A percentile compares a stretch with the other conserved stretches of the same genome.
Conservation (phyloP, 495 filamentous ascomycete species). For the Trichoderma orchidacearum region DNA sequence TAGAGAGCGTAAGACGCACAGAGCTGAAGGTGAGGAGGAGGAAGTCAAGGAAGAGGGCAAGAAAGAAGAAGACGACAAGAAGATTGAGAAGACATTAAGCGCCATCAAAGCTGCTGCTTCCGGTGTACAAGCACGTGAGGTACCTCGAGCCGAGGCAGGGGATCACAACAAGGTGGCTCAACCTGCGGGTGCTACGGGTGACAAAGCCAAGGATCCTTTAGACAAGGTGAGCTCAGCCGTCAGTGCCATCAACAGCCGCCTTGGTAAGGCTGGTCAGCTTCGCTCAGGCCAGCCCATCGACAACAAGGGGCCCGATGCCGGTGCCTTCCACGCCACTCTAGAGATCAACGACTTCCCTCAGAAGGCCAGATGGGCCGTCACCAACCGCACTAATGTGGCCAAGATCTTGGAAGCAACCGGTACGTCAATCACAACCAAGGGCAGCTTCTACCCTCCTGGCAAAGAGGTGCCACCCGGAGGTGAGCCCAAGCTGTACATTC, state of each 20-base stretch:
- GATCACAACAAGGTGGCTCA: constrained; percentile 40
- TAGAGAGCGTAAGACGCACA: constrained; percentile 77
- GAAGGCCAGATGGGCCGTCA: constrained; percentile 97
- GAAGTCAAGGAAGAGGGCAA: constrained; percentile 60
- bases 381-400: constrained; percentile 95
- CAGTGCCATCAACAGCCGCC: constrained; percentile 70
- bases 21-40: constrained; percentile 79
- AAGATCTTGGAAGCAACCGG: constrained; percentile 94
- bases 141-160: constrained; percentile 11
- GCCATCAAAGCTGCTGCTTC: constrained; percentile 46
- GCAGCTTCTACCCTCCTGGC: constrained; percentile 71
- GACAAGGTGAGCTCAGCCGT: constrained; percentile 78
- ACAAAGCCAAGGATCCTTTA: constrained; percentile 49
- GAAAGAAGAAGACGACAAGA: constrained; percentile 46
- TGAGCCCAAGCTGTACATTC: constrained; percentile 85
- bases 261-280: constrained; percentile 75
- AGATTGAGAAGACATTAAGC: constrained; percentile 48
- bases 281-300: constrained; percentile 90
- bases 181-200: constrained; percentile 30
- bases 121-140: constrained; percentile 37
- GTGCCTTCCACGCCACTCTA: constrained; percentile 90
- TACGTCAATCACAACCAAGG: constrained; percentile 95
- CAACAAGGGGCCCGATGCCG: constrained; percentile 96
- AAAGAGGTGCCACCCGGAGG: constrained; percentile 63
- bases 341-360: constrained; percentile 99